phyloP scores from a whole-genome alignment of 371 early-diverging fungal genomes.

The Haplosporangium sp. region DNA sequence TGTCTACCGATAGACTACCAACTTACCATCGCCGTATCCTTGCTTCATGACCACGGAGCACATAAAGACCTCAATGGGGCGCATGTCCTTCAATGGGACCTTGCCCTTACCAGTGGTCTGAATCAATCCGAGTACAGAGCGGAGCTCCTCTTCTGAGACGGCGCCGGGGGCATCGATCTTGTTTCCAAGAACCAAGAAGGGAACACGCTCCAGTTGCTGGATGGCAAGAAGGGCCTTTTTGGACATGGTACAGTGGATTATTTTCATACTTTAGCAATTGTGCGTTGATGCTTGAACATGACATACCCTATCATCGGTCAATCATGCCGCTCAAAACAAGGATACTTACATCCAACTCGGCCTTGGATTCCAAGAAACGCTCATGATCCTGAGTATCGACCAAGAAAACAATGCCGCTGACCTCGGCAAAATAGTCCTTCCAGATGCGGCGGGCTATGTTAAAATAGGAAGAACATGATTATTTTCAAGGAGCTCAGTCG shows the following conservation, averaged over 20 bases:
- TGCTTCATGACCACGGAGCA: slow-evolving; percentile 97
- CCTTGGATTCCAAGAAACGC: slow-evolving; percentile 91
- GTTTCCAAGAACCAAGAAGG: slow-evolving; percentile 97
- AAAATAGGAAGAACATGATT: neutral
- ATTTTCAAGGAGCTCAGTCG: neutral
- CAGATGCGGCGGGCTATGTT: slow-evolving; percentile 92
- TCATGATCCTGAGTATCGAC: slow-evolving; percentile 92
- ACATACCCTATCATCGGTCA: neutral
- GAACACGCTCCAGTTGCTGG: slow-evolving; percentile 91
- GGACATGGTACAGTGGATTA: neutral
- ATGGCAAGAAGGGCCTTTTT: slow-evolving; percentile 88
- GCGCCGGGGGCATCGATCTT: slow-evolving; percentile 97
- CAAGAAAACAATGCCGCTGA: slow-evolving; percentile 95
- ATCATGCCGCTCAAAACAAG: neutral
- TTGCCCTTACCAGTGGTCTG: slow-evolving; percentile 99
- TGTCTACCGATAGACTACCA: neutral
- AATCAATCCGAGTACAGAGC: slow-evolving; percentile 88
- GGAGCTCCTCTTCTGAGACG: slow-evolving; percentile 92
- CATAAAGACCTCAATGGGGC: slow-evolving; percentile 98
- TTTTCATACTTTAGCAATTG: neutral
- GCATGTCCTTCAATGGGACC: slow-evolving; percentile 87
- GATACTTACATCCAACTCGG: slow-evolving; percentile 89
- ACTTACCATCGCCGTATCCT: slow-evolving; percentile 95
- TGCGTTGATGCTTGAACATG: neutral
- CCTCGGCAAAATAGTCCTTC: slow-evolving; percentile 99